Evolutionary conservation across 2,329 filamentous ascomycete species (phyloP).

Genomic region (Gliomastix tumulicola): DNA sequence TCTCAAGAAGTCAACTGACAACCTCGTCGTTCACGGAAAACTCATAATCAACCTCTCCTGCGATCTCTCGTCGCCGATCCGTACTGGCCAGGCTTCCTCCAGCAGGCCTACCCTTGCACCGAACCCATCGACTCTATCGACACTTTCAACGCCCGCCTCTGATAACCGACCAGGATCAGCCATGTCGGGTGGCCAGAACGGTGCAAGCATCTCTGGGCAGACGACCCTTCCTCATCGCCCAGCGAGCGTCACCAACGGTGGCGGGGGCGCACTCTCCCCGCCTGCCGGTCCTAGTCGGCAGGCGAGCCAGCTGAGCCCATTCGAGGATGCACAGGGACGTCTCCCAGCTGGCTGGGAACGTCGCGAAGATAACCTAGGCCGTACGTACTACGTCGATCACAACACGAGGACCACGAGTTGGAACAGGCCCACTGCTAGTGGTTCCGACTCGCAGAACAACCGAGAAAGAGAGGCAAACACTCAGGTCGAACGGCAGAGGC

Average conservation of each 20-base stretch:
- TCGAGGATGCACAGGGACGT: constrained; percentile 92
- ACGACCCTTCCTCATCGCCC: constrained; percentile 36
- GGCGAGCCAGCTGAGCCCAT: constrained; percentile 64
- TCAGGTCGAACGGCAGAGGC: constrained; percentile 83
- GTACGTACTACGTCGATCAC: constrained; percentile 97
- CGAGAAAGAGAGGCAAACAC: constrained; percentile 88
- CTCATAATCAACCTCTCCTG: constrained; percentile 95
- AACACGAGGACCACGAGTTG: constrained; percentile 96
- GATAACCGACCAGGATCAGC: constrained; percentile 46
- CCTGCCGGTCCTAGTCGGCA: constrained; percentile 21
- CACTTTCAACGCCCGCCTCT: constrained; percentile 31
- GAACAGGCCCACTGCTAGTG: constrained; percentile 80
- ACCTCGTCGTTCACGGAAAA: constrained; percentile 95
- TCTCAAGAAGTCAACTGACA: constrained; percentile 96
- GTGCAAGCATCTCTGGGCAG: constrained; percentile 30
- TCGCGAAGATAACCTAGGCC: constrained; percentile 86
- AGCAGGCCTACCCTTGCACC: constrained; percentile 37
- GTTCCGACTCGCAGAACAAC: constrained; percentile 64
- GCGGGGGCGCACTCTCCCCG: constrained; percentile 10
- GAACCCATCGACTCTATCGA: constrained; percentile 35
- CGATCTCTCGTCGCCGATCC: constrained; percentile 68
- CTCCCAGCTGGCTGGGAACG: constrained; percentile 93
- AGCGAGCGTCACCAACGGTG: constrained; percentile 34
- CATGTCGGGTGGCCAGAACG: constrained; percentile 42
- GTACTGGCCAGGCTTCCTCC: constrained; percentile 33